Percentiles rank a stretch among this genome's conserved stretches.
Conservation (phyloP, 495 filamentous ascomycete genomes). For the Xylaria curta region DNA sequence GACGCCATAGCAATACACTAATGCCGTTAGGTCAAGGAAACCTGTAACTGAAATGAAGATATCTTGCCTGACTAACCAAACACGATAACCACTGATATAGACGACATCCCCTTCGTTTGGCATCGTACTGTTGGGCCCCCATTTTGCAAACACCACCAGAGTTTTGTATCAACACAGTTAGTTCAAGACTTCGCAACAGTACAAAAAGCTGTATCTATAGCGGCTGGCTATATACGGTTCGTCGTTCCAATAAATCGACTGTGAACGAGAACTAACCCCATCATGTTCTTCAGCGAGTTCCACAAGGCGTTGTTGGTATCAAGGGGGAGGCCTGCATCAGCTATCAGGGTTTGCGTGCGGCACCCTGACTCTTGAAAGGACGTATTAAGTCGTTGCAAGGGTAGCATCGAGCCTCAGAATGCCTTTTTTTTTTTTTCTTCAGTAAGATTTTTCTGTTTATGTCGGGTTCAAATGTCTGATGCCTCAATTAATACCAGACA, state of each 20-base stretch:
- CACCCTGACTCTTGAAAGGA: background rate
- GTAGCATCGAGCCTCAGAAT: background rate
- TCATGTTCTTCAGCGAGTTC: conserved; percentile 15
- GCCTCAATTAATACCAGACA: conserved; percentile 21
- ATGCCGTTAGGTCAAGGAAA: conserved; percentile 18
- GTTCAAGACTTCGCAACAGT: conserved; percentile 2
- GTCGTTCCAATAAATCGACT: background rate
- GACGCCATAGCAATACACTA: conserved; percentile 18
- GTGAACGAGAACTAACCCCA: conserved; percentile 4
- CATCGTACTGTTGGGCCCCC: conserved; percentile 9
- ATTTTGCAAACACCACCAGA: background rate
- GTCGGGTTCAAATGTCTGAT: conserved; percentile 1
- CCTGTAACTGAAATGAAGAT: background rate
- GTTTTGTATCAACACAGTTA: background rate
- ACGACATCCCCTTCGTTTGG: background rate
- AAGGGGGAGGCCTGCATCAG: background rate
- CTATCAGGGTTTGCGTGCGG: background rate
- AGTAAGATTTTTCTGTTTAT: background rate
- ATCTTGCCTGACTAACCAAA: conserved; percentile 11
- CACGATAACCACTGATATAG: conserved; percentile 12
- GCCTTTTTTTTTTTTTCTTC: background rate
- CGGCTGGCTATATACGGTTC: conserved; percentile 9
- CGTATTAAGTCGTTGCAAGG: background rate
- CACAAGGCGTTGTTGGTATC: background rate
- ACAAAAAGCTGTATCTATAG: background rate